Percentiles rank a stretch among this genome's conserved stretches.
phyloP scores from a whole-genome alignment of 2,329 filamentous ascomycete species.

The Ophiostoma sp. region DNA sequence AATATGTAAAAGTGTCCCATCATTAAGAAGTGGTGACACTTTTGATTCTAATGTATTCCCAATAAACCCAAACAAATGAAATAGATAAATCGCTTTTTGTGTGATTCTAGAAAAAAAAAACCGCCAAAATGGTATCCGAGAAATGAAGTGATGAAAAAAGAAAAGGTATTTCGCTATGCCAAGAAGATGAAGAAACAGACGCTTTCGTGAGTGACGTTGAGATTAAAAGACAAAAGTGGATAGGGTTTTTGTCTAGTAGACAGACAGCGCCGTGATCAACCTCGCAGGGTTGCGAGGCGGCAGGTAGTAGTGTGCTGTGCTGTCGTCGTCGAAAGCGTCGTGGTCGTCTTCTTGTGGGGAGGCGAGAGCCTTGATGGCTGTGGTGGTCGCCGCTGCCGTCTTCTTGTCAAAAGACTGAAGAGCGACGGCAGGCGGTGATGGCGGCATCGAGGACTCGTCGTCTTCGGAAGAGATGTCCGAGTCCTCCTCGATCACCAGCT shows the following conservation, averaged over 20 bases:
- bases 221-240: background rate
- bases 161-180: constrained; percentile 26
- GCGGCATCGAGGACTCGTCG: constrained; percentile 69
- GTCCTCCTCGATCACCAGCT: constrained; percentile 62
- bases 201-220: constrained; percentile 7
- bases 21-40: constrained; percentile 28
- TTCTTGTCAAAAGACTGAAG: constrained; percentile 63
- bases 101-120: constrained; percentile 11
- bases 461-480: constrained; percentile 65
- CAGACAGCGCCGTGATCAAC: constrained; percentile 57
- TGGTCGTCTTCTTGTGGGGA: constrained; percentile 46
- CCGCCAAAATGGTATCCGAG: constrained; percentile 16
- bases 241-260: constrained; percentile 46
- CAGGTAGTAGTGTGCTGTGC: constrained; percentile 49
- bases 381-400: constrained; percentile 37
- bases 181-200: constrained; percentile 10
- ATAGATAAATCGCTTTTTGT: constrained; percentile 11
- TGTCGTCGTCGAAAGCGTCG: constrained; percentile 35
- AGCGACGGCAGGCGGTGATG: constrained; percentile 61
- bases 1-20: background rate
- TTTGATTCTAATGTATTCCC: constrained; percentile 4
- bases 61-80: background rate
- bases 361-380: constrained; percentile 35
- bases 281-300: constrained; percentile 52
- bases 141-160: constrained; percentile 1